Evolutionary conservation across 495 filamentous ascomycete genomes (phyloP), one percentile per base, ranked within the genome.

Genomic region (Penicillium manginii): DNA sequence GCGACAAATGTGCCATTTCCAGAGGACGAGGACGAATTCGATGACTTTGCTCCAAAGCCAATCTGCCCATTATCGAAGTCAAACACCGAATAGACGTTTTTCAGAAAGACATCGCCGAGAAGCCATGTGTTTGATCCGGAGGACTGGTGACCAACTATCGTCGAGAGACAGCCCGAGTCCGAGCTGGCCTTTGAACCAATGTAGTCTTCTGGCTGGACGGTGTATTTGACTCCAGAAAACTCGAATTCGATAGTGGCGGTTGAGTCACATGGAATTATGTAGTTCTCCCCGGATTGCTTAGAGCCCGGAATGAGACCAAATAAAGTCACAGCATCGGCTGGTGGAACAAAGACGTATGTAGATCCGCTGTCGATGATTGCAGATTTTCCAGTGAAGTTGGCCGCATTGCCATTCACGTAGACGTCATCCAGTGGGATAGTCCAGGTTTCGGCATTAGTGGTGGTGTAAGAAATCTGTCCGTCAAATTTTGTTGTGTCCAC

Each of bases 1-100:
- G 57, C 39, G 9, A 58, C 42, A 12, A 55, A 69, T 8, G 63
- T 64, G 2, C 66, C 60, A 50, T 65, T 67, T 4, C 55, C 51
- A 23, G 40, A 35, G 6, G 56, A 50, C 17, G 40, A 35, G 6
- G 56, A 50, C 17, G 57, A 50, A 47, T 57, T 29, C 15, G 61
- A 58, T 11, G 50, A 45, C 47, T 64, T 71, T 33, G 54, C 40
- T 4, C 72, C 77, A 57, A 80, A 74, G 15, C 77, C 77, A 37
- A 80, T 65, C n/a, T 71, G 66, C 8, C 61, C 61, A 15, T 77
- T 64, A 42, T 80, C 90, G 37, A 81, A 83, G 68, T 96, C 91
- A 63, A 96, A 96, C 19, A 94, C 87, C 21, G 83, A 75, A 73
- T 94, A 94, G n/a, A 96, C 91, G 60, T 96, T 94, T 75, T 96